A percentile compares a stretch with the other conserved stretches of the same genome.
phyloP scores from a whole-genome alignment of 352 stramenopile species.

The Phytophthora aleatoria region DNA sequence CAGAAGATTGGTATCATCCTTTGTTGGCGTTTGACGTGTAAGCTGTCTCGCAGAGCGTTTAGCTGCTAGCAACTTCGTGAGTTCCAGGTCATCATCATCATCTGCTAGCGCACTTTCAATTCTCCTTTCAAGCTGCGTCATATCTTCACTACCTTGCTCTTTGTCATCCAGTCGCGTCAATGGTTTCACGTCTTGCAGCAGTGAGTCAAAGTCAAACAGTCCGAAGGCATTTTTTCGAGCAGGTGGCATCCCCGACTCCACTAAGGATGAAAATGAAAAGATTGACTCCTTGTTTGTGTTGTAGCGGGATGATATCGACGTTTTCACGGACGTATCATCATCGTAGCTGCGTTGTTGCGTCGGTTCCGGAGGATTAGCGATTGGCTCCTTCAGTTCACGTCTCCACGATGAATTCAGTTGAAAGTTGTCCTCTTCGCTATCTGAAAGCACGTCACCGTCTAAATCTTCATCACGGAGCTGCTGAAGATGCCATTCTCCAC shows the following conservation, averaged over 20 bases:
- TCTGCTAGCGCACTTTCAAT: conserved; percentile 7
- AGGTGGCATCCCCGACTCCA: not conserved
- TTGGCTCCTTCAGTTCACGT: conserved; percentile 13
- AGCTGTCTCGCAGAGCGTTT: conserved; percentile 35
- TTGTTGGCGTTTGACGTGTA: not conserved
- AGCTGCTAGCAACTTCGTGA: conserved; percentile 34
- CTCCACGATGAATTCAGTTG: conserved; percentile 33
- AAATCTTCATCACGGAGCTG: conserved; percentile 19
- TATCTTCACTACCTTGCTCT: conserved; percentile 1
- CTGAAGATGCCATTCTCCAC: conserved; percentile 39
- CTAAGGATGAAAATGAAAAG: conserved; percentile 35
- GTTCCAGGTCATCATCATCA: conserved; percentile 31
- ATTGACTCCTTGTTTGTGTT: conserved; percentile 23
- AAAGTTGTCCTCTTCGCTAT: conserved; percentile 18
- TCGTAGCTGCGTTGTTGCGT: not conserved
- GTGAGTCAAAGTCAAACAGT: conserved; percentile 66
- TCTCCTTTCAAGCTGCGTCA: not conserved
- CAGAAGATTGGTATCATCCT: not conserved
- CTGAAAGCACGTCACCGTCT: conserved; percentile 10
- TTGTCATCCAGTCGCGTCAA: not conserved
- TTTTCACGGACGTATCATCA: not conserved
- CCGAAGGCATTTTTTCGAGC: conserved; percentile 3
- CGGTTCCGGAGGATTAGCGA: not conserved
- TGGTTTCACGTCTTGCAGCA: conserved; percentile 35
- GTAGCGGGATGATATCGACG: not conserved